These are phyloP conservation scores for Epichloe scottii DNA, from an alignment of 2,329 filamentous ascomycete species.

Conservation along the genomic window DNA sequence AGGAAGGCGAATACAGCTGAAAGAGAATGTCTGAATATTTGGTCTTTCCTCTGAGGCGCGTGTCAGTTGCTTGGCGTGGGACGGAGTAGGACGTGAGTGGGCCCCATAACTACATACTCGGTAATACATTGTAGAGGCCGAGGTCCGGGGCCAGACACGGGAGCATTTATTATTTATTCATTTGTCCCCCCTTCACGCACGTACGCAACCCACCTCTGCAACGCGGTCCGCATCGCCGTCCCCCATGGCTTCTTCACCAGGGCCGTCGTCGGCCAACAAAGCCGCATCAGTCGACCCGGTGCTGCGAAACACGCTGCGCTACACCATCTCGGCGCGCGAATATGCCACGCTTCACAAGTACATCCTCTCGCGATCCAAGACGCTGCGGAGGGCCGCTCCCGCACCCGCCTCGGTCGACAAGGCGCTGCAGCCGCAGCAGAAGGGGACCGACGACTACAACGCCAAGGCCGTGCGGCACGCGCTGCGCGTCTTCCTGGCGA, in stretches of 20 bases:
- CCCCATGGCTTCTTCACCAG: slow-evolving; percentile 2
- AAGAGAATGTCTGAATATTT: no score
- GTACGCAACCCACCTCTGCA: no score
- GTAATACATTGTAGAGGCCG: no score
- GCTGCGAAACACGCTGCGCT: slow-evolving; percentile 73
- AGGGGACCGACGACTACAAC: slow-evolving; percentile 52
- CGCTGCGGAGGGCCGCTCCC: slow-evolving; percentile 42
- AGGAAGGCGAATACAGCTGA: no score
- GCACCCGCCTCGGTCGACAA: slow-evolving; percentile 41
- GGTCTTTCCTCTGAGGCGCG: no score
- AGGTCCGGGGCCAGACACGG: no score
- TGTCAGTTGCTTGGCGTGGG: no score
- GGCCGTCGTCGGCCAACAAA: background rate
- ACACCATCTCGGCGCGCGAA: slow-evolving; percentile 74
- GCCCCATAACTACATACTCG: no score
- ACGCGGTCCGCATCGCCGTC: no score
- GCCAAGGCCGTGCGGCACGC: slow-evolving; percentile 58
- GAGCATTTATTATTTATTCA: no score
- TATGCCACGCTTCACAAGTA: slow-evolving; percentile 78
- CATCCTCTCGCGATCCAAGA: slow-evolving; percentile 58
- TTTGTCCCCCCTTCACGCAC: no score
- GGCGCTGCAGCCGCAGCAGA: slow-evolving; percentile 22
- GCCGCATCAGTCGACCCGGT: slow-evolving; percentile 46
- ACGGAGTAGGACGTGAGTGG: no score
- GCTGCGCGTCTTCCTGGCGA: slow-evolving; percentile 55